Conservation (phyloP, 140 eudicot genomes). For the Eryngium alpinum region DNA sequence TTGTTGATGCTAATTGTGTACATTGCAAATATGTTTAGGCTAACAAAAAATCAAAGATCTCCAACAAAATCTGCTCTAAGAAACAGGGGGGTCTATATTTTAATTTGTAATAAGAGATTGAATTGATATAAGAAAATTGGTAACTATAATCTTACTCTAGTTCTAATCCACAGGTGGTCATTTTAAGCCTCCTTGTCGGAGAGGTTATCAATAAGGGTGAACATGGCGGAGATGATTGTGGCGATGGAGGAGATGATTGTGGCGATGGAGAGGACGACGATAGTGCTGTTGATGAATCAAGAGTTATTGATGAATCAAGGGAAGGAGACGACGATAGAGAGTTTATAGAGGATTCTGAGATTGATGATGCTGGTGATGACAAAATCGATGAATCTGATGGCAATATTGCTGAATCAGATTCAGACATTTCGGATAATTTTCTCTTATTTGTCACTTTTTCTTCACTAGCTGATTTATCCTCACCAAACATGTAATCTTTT, state of each 20-base stretch:
- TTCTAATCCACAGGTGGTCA: conserved; percentile 29
- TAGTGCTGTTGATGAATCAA: neutral
- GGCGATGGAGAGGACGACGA: conserved; percentile 16
- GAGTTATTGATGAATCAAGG: neutral
- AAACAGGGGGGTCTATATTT: conserved; percentile 31
- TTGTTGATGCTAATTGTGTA: neutral
- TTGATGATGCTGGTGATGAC: conserved; percentile 6
- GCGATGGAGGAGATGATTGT: conserved; percentile 23
- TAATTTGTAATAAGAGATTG: conserved; percentile 6
- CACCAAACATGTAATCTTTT: conserved; percentile 73
- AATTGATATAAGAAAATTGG: conserved; percentile 6
- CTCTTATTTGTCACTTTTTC: conserved; percentile 58
- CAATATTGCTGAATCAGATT: conserved; percentile 12
- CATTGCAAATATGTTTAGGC: neutral
- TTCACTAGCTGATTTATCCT: conserved; percentile 27
- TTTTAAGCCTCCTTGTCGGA: conserved; percentile 55
- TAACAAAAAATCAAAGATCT: conserved; percentile 16
- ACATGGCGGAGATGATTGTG: conserved; percentile 30
- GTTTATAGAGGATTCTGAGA: conserved; percentile 6
- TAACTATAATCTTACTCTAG: conserved; percentile 20
- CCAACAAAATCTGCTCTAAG: conserved; percentile 12
- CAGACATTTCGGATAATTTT: conserved; percentile 47
- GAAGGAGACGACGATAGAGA: conserved; percentile 17
- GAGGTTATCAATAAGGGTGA: conserved; percentile 52
- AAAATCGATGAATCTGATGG: conserved; percentile 16